Base-by-base conservation (phyloP, 2,329 filamentous ascomycete genomes). In the Didymosphaeria variabile region DNA sequence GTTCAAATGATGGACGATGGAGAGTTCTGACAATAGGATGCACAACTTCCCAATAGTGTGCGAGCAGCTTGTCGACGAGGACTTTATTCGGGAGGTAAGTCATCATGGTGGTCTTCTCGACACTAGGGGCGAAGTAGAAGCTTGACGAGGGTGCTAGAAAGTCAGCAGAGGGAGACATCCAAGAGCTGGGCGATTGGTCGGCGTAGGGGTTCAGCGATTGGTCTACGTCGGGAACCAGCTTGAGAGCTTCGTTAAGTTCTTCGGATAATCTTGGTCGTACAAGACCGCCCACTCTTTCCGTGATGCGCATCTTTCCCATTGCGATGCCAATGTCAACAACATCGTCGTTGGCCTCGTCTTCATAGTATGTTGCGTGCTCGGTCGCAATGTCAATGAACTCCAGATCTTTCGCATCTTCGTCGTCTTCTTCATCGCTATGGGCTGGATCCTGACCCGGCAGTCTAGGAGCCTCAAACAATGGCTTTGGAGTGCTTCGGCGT, bases 221-320 rank as follows among this genome's bases (percentile, higher is more conserved):
- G 26, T 57, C 13, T 46, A 44, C 26, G 8, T 63, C 56, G 2
- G 74, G 75, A 1, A 79, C 53, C 44, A 72, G 68, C 57, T 69
- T 70, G 34, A 79, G 65, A 10, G 71, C 65, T 66, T 74, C 42
- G 12, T 23, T 63, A 40, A 63, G 49, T 45, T 93, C 90, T 75
- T 92, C 88, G 4, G 86, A 84, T 59, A 93, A 84, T 67, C 88
- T 87, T 2, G 91, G 90, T 49, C 90, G 83, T 46, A 91, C 88
- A 66, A 91, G 85, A 0, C 90, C 90, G 17, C 91, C 91, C 64
- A 93, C 87, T 40, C 90, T 84, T 71, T 93, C 91, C 2, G 89
- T 92, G 61, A 93, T 87, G 60, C 83, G 86, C 84, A 93, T 86
- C 73, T 87, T 90, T 1, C 91, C 91, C 62, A 93, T 83, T 65